Conservation (phyloP, 1,139 yeast species). For the Yamadazyma atlantica region DNA sequence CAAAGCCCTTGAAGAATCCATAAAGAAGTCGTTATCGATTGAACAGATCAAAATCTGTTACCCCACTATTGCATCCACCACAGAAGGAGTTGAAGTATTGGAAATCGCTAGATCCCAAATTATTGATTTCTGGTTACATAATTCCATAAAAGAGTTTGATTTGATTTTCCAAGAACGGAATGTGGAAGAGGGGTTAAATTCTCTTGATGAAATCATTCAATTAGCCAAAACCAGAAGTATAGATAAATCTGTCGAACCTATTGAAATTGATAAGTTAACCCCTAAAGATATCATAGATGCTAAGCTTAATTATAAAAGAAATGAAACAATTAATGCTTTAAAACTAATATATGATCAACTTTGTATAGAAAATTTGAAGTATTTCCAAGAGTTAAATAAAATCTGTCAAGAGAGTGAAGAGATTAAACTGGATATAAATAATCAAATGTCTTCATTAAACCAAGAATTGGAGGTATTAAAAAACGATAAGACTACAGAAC, state of each 20-base stretch:
- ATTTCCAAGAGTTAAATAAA: slow-evolving; percentile 24
- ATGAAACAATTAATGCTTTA: slow-evolving; percentile 28
- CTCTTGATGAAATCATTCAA: slow-evolving; percentile 63
- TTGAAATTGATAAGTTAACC: slow-evolving; percentile 30
- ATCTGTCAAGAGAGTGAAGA: slow-evolving; percentile 23
- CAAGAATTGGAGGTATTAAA: slow-evolving; percentile 31
- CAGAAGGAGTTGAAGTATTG: slow-evolving; percentile 52
- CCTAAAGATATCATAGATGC: slow-evolving; percentile 39
- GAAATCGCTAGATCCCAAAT: slow-evolving; percentile 63
- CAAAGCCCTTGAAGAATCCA: slow-evolving; percentile 70
- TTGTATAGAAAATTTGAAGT: slow-evolving; percentile 34
- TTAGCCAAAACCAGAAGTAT: slow-evolving; percentile 44
- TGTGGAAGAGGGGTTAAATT: slow-evolving; percentile 55
- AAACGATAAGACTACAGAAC: slow-evolving; percentile 19
- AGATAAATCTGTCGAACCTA: slow-evolving; percentile 20
- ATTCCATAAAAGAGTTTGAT: slow-evolving; percentile 62
- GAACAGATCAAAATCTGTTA: slow-evolving; percentile 67
- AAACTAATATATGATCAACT: slow-evolving; percentile 39
- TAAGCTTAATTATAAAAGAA: slow-evolving; percentile 23
- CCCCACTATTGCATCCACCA: slow-evolving; percentile 54
- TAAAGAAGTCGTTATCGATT: slow-evolving; percentile 53
- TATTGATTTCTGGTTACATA: slow-evolving; percentile 57
- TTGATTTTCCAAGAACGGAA: slow-evolving; percentile 65
- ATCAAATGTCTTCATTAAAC: slow-evolving; percentile 23
- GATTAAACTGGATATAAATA: slow-evolving; percentile 22